Evolutionary conservation across 805 yeast genomes (phyloP), one percentile per base, ranked within the genome.

Genomic region (Pichia cephalocereana): DNA sequence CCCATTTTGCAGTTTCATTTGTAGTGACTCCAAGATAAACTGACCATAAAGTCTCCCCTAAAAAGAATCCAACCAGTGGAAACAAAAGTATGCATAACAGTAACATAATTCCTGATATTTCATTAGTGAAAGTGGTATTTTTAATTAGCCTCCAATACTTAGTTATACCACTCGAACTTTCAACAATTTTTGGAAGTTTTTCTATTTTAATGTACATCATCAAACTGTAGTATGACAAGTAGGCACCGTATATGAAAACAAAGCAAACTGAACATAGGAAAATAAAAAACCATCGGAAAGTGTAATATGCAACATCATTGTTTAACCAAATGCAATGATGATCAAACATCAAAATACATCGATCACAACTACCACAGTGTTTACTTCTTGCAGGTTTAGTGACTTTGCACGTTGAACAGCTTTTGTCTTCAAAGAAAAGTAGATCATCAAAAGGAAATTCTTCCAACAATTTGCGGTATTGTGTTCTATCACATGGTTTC

Each of bases 301-400:
- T 78, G 44, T 70, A 62, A 52, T 72, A 70, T 2, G 81, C 83
- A 45, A 78, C 69, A 56, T 81, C 79, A 55, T 76, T 77, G 55
- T 78, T 77, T 32, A 78, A 57, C 66, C 75, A 77, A 10, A 70
- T 55, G 55, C 83, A 78, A 57, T 78, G 83, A 57, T 78, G 83
- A 49, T 87, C 96, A 56, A 78, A 83, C 43, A 75, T 56, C 11
- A 76, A 62, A 18, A 85, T 69, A 58, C 96, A 87, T 8, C 70
- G 69, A 52, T 77, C 77, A 64, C 95, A 87, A 3, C 69, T 69
- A 1, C 80, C 70, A 58, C 96, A 87, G 63, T 87, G 96, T 52
- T 84, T 80, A 8, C 87, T 70, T 48, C 95, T 67, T 2, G 95
- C 88, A 14, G 86, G 79, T 52, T 90, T 70, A 80, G 86, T 79